Evolutionary conservation across 768 basidiomycete genomes (phyloP).

Genomic region (Termitomyces bulborhizus): DNA sequence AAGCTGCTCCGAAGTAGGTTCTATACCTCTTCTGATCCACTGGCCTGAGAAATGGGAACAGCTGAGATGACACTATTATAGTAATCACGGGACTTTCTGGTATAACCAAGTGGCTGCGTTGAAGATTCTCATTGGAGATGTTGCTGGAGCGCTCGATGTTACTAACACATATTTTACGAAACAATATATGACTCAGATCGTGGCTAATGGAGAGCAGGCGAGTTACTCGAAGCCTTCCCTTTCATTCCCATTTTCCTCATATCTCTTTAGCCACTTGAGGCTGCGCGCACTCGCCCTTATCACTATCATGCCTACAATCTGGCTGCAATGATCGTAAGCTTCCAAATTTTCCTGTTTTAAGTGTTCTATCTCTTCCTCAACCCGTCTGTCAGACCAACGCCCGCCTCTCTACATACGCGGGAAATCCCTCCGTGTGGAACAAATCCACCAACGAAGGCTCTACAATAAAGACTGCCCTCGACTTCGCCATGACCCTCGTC

Average conservation of each 20-base stretch:
- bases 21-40: not conserved
- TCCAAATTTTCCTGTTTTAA: not conserved
- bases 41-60: not conserved
- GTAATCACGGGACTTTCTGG: slow-evolving; percentile 65
- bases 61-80: slow-evolving; percentile 15
- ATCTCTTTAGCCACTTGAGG: slow-evolving; percentile 47
- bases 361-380: not conserved
- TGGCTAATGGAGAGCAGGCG: slow-evolving; percentile 52
- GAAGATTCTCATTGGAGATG: slow-evolving; percentile 48
- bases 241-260: not conserved
- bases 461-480: slow-evolving; percentile 38
- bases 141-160: slow-evolving; percentile 37
- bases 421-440: slow-evolving; percentile 44
- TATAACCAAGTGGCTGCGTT: slow-evolving; percentile 53
- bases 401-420: slow-evolving; percentile 40
- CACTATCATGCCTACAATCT: slow-evolving; percentile 67
- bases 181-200: slow-evolving; percentile 48
- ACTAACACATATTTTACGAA: slow-evolving; percentile 44
- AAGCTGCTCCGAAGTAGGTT: slow-evolving; percentile 42
- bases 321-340: slow-evolving; percentile 57
- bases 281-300: slow-evolving; percentile 53
- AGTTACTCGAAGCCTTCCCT: not conserved
- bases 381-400: slow-evolving; percentile 45
- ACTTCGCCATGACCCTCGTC: not conserved
- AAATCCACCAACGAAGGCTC: slow-evolving; percentile 40